phyloP scores from a whole-genome alignment of 2,329 filamentous ascomycete genomes.

The Pyricularia pennisetigena region DNA sequence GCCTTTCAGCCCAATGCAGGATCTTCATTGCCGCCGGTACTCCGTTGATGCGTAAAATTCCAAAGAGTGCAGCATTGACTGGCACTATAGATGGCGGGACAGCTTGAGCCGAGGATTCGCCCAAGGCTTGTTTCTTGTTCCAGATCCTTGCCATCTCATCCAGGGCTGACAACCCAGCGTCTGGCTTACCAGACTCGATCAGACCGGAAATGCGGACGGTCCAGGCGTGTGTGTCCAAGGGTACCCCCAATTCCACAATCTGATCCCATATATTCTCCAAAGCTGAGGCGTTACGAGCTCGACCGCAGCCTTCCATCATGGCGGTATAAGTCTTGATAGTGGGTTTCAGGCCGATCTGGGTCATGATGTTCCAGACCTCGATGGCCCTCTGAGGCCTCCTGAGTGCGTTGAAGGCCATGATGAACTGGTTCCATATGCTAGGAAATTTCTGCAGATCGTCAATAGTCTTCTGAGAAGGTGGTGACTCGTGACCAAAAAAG shows the following conservation, averaged over 20 bases:
- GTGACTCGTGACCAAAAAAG: not conserved
- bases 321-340: conserved; percentile 58
- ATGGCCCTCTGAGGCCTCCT: conserved; percentile 18
- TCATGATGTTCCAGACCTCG: conserved; percentile 31
- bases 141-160: conserved; percentile 56
- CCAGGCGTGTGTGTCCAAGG: conserved; percentile 60
- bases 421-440: conserved; percentile 23
- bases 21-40: conserved; percentile 39
- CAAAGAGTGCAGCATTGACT: conserved; percentile 62
- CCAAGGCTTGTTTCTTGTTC: conserved; percentile 21
- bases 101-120: conserved; percentile 18
- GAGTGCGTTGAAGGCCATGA: conserved; percentile 21
- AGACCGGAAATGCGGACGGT: conserved; percentile 59
- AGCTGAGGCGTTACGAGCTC: conserved; percentile 44
- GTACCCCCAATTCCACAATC: conserved; percentile 44
- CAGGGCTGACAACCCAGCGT: conserved; percentile 52
- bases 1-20: conserved; percentile 46
- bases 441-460: conserved; percentile 9
- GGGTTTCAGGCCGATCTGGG: conserved; percentile 40
- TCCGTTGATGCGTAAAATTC: conserved; percentile 42
- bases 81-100: conserved; percentile 52
- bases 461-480: not conserved
- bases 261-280: conserved; percentile 59
- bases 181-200: conserved; percentile 41
- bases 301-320: conserved; percentile 63